Evolutionary conservation across 768 basidiomycete genomes (phyloP).

Genomic region (Kwoniella heveanensis): DNA sequence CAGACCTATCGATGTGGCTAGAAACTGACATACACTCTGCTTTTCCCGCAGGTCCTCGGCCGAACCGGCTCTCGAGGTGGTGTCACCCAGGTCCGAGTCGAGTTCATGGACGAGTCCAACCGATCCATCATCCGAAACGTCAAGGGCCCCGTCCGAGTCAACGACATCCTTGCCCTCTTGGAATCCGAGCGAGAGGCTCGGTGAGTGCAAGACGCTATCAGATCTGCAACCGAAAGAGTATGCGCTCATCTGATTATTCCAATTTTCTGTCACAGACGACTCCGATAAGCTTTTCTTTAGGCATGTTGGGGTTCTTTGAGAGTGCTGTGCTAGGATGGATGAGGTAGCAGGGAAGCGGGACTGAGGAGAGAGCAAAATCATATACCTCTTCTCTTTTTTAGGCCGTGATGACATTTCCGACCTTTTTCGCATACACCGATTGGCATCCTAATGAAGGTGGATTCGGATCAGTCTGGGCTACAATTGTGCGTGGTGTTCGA

Average conservation of each 20-base stretch:
- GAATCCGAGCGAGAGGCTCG: conserved; percentile 99
- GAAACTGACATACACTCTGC: not conserved
- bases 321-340: conserved; percentile 5
- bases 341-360: not conserved
- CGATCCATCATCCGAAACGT: conserved; percentile 98
- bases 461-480: no score
- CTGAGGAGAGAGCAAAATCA: not conserved
- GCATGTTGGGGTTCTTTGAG: conserved; percentile 6
- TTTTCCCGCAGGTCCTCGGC: conserved; percentile 76
- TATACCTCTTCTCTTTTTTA: conserved; percentile 22
- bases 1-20: no score
- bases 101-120: conserved; percentile 96
- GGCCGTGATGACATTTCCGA: conserved; percentile 31
- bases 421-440: conserved; percentile 14
- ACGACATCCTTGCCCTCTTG: conserved; percentile 93
- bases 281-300: conserved; percentile 29
- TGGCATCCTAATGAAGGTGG: no score
- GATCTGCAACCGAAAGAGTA: no score
- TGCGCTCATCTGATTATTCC: no score
- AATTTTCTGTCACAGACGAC: conserved; percentile 32
- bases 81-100: conserved; percentile 98
- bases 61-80: conserved; percentile 98
- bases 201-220: no score
- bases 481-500: no score
- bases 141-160: conserved; percentile 93